These are phyloP conservation scores for Globisporangium emineosum DNA, from an alignment of 352 stramenopile genomes.

Conservation along the genomic window DNA sequence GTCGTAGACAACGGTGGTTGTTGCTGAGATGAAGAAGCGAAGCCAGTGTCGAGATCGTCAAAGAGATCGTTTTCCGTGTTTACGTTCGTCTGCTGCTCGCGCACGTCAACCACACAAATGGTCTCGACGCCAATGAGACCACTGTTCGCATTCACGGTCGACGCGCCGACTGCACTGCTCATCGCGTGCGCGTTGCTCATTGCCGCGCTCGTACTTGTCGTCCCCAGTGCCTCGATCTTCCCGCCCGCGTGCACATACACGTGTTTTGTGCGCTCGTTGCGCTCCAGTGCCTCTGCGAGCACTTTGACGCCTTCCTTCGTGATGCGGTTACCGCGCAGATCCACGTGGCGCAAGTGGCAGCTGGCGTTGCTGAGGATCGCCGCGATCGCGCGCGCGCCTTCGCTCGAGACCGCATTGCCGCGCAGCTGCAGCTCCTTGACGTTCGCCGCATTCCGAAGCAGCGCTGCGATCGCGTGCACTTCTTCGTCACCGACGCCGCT, in stretches of 20 bases:
- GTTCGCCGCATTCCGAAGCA: constrained; percentile 86
- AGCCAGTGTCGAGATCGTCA: constrained; percentile 6
- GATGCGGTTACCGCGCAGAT: constrained; percentile 92
- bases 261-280: constrained; percentile 91
- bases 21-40: not conserved
- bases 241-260: constrained; percentile 95
- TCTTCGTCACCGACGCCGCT: constrained; percentile 94
- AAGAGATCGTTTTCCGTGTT: constrained; percentile 13
- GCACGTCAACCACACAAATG: constrained; percentile 93
- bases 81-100: constrained; percentile 65
- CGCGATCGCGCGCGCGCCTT: constrained; percentile 92
- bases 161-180: constrained; percentile 27
- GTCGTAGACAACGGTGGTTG: constrained; percentile 11
- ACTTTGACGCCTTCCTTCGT: constrained; percentile 90
- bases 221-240: constrained; percentile 94
- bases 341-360: constrained; percentile 80
- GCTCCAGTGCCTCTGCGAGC: constrained; percentile 92
- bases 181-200: constrained; percentile 47
- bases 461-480: constrained; percentile 91
- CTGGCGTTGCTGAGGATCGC: constrained; percentile 83
- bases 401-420: constrained; percentile 88
- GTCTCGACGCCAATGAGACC: constrained; percentile 89
- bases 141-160: constrained; percentile 18
- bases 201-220: constrained; percentile 37
- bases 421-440: constrained; percentile 94